phyloP scores from a whole-genome alignment of 768 basidiomycete species.

The Aureoboletus auriporus region DNA sequence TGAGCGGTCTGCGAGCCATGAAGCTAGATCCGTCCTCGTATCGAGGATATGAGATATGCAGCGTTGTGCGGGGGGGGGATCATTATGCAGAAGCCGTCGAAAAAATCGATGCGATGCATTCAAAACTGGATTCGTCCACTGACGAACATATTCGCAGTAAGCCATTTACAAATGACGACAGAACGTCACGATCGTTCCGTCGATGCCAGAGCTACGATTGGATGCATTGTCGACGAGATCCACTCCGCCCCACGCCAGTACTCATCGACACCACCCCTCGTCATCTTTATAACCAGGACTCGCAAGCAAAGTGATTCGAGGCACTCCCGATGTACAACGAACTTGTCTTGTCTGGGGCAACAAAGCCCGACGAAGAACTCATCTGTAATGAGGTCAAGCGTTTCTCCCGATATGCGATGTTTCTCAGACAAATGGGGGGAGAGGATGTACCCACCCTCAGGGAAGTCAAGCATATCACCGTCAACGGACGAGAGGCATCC shows the following conservation, averaged over 20 bases:
- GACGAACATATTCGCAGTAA: background rate
- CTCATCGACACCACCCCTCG: background rate
- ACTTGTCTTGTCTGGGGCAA: background rate
- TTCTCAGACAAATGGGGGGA: constrained; percentile 3
- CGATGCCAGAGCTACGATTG: background rate
- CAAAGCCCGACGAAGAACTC: background rate
- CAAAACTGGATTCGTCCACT: background rate
- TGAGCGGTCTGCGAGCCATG: no score
- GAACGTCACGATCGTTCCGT: background rate
- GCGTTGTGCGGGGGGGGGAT: no score
- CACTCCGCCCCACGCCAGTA: background rate
- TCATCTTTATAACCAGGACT: background rate
- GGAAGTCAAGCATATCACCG: background rate
- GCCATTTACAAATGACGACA: background rate
- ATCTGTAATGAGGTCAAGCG: background rate
- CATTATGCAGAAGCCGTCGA: background rate
- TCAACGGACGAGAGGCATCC: constrained; percentile 4
- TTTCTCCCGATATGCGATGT: constrained; percentile 1
- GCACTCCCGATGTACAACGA: background rate
- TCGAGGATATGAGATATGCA: no score
- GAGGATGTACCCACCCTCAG: background rate
- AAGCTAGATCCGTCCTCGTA: no score
- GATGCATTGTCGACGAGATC: background rate
- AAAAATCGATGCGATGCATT: background rate
- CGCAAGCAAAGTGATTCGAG: background rate